These are phyloP conservation scores for Trichoderma sp. DNA, from an alignment of 2,329 filamentous ascomycete species.

Conservation along the genomic window DNA sequence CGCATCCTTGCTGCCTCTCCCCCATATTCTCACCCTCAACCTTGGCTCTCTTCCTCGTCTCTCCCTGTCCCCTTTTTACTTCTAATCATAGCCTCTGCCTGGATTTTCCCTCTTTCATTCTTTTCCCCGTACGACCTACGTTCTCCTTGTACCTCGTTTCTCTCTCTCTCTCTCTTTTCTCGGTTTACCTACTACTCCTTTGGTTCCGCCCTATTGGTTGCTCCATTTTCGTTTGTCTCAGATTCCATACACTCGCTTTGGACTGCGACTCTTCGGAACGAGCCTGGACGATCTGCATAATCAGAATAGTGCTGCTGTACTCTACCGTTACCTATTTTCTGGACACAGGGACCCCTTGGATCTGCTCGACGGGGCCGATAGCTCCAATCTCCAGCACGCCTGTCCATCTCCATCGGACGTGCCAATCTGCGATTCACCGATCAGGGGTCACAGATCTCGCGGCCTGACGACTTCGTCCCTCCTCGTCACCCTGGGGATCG, in stretches of 20 bases:
- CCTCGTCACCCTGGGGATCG: background rate
- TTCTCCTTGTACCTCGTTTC: background rate
- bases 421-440: background rate
- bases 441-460: background rate
- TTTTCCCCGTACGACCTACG: background rate
- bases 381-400: background rate
- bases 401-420: background rate
- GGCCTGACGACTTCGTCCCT: background rate
- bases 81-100: background rate
- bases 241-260: constrained; percentile 10
- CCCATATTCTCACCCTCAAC: background rate
- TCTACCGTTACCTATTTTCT: background rate
- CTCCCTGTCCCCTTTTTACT: background rate
- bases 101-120: background rate
- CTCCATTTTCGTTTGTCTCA: background rate
- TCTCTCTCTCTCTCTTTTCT: background rate
- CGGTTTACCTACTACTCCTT: background rate
- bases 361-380: background rate
- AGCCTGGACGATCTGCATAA: background rate
- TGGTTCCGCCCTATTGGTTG: background rate
- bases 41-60: background rate
- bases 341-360: constrained; percentile 5
- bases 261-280: constrained; percentile 1
- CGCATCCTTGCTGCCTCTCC: constrained; percentile 10
- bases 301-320: background rate